A percentile compares a stretch with the other conserved stretches of the same genome.
Conservation (phyloP, 225 moss, liverwort and hornwort species). For the Sphagnum tenellum region DNA sequence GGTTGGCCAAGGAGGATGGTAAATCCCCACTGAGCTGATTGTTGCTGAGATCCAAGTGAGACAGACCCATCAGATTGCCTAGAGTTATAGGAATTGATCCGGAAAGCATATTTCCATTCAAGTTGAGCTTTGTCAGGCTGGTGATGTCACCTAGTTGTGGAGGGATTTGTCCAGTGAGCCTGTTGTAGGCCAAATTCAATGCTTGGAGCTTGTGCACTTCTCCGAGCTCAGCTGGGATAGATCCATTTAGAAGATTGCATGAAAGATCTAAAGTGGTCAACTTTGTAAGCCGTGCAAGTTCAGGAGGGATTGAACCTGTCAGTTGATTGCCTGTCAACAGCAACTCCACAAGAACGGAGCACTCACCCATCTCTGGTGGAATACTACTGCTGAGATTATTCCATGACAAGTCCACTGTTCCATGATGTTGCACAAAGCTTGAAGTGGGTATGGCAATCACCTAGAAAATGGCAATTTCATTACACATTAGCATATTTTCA, state of each 20-base stretch:
- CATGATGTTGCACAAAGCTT: slow-evolving; percentile 71
- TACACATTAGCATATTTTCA: background rate
- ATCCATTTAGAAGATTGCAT: slow-evolving; percentile 27
- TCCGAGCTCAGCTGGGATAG: slow-evolving; percentile 31
- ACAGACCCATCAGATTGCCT: slow-evolving; percentile 37
- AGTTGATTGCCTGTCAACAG: slow-evolving; percentile 34
- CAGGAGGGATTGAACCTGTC: slow-evolving; percentile 29
- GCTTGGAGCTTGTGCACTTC: slow-evolving; percentile 27
- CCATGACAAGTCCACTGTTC: slow-evolving; percentile 73
- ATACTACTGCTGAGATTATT: slow-evolving; percentile 34
- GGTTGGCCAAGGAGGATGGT: slow-evolving; percentile 52
- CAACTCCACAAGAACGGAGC: slow-evolving; percentile 40
- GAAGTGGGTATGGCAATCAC: slow-evolving; percentile 52
- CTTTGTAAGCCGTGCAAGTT: slow-evolving; percentile 20
- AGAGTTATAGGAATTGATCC: slow-evolving; percentile 42
- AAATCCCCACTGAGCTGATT: slow-evolving; percentile 41
- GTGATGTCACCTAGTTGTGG: slow-evolving; percentile 30
- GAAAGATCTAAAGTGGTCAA: slow-evolving; percentile 35
- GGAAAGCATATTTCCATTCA: slow-evolving; percentile 36
- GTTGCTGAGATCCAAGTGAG: slow-evolving; percentile 34
- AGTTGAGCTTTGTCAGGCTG: slow-evolving; percentile 32
- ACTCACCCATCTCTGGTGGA: slow-evolving; percentile 27
- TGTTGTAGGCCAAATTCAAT: slow-evolving; percentile 41
- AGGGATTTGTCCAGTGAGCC: slow-evolving; percentile 35
- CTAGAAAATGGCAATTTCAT: slow-evolving; percentile 5